These are phyloP conservation scores for Penicillium sp. DNA, from an alignment of 2,329 filamentous ascomycete genomes.

Conservation along the genomic window DNA sequence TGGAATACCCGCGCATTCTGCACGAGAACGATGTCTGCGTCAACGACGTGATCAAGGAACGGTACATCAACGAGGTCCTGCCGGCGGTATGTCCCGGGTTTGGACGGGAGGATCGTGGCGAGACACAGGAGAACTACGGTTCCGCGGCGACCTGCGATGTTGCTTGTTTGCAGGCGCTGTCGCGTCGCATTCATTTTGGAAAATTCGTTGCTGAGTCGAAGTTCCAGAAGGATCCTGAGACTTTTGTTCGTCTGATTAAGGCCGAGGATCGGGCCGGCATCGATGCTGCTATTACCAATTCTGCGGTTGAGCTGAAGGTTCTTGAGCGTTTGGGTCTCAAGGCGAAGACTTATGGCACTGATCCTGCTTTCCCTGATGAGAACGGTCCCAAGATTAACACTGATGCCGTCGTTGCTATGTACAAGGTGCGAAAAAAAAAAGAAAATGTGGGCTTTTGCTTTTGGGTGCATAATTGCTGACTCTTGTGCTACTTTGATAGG, in stretches of 20 bases:
- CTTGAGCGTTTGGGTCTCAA: slow-evolving; percentile 82
- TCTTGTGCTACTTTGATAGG: slow-evolving; percentile 29
- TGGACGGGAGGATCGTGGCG: slow-evolving; percentile 72
- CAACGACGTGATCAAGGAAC: slow-evolving; percentile 79
- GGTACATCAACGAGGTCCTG: slow-evolving; percentile 80
- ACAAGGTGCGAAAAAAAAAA: slow-evolving; percentile 51
- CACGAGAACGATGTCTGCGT: slow-evolving; percentile 87
- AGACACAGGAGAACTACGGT: slow-evolving; percentile 91
- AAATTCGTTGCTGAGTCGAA: slow-evolving; percentile 98
- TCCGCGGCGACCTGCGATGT: slow-evolving; percentile 90
- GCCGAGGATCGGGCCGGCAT: slow-evolving; percentile 76
- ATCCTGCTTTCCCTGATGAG: slow-evolving; percentile 63
- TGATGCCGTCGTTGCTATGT: slow-evolving; percentile 87
- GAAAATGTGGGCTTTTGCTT: not conserved
- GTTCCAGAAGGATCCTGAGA: slow-evolving; percentile 77
- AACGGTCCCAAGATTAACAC: slow-evolving; percentile 74
- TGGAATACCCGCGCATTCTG: slow-evolving; percentile 84
- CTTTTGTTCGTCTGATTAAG: slow-evolving; percentile 78
- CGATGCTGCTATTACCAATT: slow-evolving; percentile 85
- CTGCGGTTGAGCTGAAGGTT: slow-evolving; percentile 85
- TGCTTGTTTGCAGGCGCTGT: slow-evolving; percentile 81
- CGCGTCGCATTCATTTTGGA: slow-evolving; percentile 90
- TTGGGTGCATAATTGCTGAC: not conserved
- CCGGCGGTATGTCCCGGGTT: slow-evolving; percentile 78
- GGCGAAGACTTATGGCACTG: slow-evolving; percentile 88